A percentile compares a stretch with the other conserved stretches of the same genome.
Evolutionary conservation across 2,329 filamentous ascomycete species (phyloP).

Genomic region (Mycosphaerella sp.): DNA sequence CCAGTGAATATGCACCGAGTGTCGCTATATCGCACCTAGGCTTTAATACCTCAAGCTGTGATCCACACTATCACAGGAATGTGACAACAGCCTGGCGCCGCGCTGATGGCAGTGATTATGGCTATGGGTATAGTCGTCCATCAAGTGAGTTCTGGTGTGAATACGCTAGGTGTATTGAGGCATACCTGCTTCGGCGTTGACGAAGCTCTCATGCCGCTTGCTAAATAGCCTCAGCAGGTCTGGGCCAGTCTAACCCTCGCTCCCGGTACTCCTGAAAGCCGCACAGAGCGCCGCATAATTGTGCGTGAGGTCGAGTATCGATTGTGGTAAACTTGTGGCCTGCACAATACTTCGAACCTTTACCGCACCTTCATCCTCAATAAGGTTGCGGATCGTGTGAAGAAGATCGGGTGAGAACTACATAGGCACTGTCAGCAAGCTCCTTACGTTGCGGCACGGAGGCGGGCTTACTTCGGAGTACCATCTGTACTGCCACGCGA

Average conservation of each 20-base stretch:
- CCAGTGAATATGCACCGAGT: too few relatives aligned
- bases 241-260: constrained; percentile 52
- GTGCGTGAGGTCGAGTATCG: constrained; percentile 88
- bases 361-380: constrained; percentile 95
- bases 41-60: too few relatives aligned
- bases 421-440: constrained; percentile 8
- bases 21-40: too few relatives aligned
- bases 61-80: too few relatives aligned
- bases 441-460: not conserved
- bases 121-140: too few relatives aligned
- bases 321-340: constrained; percentile 86
- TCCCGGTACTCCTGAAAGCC: constrained; percentile 89
- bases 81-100: too few relatives aligned
- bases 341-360: constrained; percentile 97
- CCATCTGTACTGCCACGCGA: constrained; percentile 99
- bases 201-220: too few relatives aligned
- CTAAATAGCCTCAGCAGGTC: not conserved
- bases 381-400: constrained; percentile 80
- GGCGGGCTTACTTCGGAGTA: constrained; percentile 72
- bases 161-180: too few relatives aligned
- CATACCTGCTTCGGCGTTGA: too few relatives aligned
- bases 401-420: constrained; percentile 91
- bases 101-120: too few relatives aligned
- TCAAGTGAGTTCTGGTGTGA: too few relatives aligned
- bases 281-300: constrained; percentile 93